Base-by-base conservation (phyloP, 2,329 filamentous ascomycete species). In the Fusarium transvaalense region DNA sequence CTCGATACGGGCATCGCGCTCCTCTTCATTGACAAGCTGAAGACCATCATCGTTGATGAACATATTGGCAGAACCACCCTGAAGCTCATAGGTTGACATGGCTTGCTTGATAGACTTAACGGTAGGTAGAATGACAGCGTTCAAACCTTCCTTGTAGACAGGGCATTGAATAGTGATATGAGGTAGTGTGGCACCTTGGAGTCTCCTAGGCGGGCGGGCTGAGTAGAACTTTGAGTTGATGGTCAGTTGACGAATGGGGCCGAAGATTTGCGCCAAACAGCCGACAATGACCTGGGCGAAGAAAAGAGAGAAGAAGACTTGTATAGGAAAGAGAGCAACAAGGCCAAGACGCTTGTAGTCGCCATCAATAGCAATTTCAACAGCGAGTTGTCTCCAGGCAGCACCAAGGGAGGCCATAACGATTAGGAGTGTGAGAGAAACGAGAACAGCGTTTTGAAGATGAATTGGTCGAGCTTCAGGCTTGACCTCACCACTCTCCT, bases 151-250 rank as follows among this genome's bases (percentile, higher is more conserved):
- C 78, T 95, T 96, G 82, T 96, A 97, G 0, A 97, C 92, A 6
- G 93, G 93, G 77, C 92, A 94, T 76, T 97, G 93, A 41, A 97
- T 91, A 5, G 92, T 95, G 67, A 93, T 84, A 75, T 93, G 92
- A 3, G 91, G 91, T 17, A 94, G 84, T 27, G 82, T 76, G 9
- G 80, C 74, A 2, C 79, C 81, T 58, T 86, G 85, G 29, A 94
- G 78, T 47, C 91, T 83, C 21, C 86, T 85, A 2, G 90, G 89
- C 10, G 90, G 85, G n/a, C 85, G 83, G 2, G 91, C 92, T 0
- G 92, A 95, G 80, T 91, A 96, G 82, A 90, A 95, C 77, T 91
- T 92, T 74, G 91, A 93, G 84, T 96, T 96, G 73, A 85, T 81
- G 32, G 84, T 87, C 77, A 95, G 84, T 76, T 94, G 91, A 47